Percentiles rank a stretch among this genome's conserved stretches.
Conservation (phyloP, 1,284 basidiomycete species). For the Coniophora puteana region DNA sequence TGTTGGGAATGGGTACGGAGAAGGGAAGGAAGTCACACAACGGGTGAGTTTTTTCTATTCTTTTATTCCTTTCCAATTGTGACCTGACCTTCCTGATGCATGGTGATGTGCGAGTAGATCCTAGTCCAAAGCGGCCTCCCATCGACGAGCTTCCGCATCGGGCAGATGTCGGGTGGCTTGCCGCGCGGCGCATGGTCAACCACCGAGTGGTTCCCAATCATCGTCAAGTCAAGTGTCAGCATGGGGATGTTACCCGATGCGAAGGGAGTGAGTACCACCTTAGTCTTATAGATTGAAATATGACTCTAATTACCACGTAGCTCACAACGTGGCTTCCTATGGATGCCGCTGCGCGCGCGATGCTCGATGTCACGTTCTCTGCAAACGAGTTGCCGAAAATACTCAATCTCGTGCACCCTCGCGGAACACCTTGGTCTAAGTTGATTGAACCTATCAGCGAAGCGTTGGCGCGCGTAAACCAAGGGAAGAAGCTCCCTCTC, state of each 20-base stretch:
- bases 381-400: constrained; percentile 11
- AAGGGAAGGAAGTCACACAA: constrained; percentile 22
- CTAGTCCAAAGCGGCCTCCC: constrained; percentile 15
- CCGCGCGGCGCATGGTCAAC: constrained; percentile 21
- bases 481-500: constrained; percentile 15
- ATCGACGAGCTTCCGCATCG: constrained; percentile 17
- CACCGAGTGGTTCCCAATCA: constrained; percentile 20
- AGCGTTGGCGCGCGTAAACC: constrained; percentile 7
- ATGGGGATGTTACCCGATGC: constrained; percentile 24
- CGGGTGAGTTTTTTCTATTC: constrained; percentile 14
- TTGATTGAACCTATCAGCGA: constrained; percentile 18
- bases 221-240: constrained; percentile 21
- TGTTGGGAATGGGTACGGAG: constrained; percentile 17
- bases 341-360: constrained; percentile 20
- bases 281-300: background rate
- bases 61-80: too few relatives aligned
- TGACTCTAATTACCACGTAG: constrained; percentile 7
- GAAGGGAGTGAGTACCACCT: constrained; percentile 10
- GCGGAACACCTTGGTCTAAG: constrained; percentile 16
- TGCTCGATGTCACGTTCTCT: constrained; percentile 21
- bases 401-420: constrained; percentile 27
- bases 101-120: constrained; percentile 9
- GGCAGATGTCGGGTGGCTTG: constrained; percentile 17
- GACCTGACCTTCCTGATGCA: background rate
- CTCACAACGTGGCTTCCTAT: constrained; percentile 25